Evolutionary conservation across 2,329 filamentous ascomycete genomes (phyloP).

Genomic region (Penicillium crustosum): DNA sequence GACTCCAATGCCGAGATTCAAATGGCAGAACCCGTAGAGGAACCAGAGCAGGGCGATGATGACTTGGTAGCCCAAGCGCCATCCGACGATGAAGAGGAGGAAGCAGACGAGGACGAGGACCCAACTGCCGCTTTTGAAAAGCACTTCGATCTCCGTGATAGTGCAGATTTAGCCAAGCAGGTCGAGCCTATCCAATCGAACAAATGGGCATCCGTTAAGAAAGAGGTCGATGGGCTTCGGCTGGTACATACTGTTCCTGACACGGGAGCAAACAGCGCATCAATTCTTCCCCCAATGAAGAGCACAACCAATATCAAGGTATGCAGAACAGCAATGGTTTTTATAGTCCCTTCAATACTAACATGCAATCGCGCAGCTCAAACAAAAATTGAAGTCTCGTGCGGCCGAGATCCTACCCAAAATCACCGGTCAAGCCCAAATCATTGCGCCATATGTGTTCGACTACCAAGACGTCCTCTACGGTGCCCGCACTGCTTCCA

Average conservation of each 20-base stretch:
- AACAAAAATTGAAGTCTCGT: conserved; percentile 64
- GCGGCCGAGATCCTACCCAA: conserved; percentile 55
- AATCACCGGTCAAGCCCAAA: conserved; percentile 63
- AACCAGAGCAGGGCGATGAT: conserved; percentile 39
- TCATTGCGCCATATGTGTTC: conserved; percentile 71
- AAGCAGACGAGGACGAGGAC: conserved; percentile 40
- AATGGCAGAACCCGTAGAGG: conserved; percentile 21
- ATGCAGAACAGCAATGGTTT: neutral
- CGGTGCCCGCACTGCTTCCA: conserved; percentile 67
- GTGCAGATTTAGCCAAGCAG: conserved; percentile 56
- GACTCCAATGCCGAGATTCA: conserved; percentile 26
- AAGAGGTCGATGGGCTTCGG: conserved; percentile 35
- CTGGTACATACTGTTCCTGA: conserved; percentile 34
- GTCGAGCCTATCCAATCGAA: conserved; percentile 49
- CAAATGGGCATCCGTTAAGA: conserved; percentile 50
- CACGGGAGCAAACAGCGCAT: conserved; percentile 23
- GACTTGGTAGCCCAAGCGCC: conserved; percentile 51
- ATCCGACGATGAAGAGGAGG: conserved; percentile 45
- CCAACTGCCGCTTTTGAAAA: conserved; percentile 71
- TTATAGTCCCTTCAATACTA: neutral
- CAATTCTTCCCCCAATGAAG: conserved; percentile 32
- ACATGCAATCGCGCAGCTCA: conserved; percentile 58
- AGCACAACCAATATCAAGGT: conserved; percentile 40
- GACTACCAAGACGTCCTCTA: conserved; percentile 79
- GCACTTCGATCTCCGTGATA: conserved; percentile 72